phyloP scores from a whole-genome alignment of 208 protist species.

The Leishmania amazonensis region DNA sequence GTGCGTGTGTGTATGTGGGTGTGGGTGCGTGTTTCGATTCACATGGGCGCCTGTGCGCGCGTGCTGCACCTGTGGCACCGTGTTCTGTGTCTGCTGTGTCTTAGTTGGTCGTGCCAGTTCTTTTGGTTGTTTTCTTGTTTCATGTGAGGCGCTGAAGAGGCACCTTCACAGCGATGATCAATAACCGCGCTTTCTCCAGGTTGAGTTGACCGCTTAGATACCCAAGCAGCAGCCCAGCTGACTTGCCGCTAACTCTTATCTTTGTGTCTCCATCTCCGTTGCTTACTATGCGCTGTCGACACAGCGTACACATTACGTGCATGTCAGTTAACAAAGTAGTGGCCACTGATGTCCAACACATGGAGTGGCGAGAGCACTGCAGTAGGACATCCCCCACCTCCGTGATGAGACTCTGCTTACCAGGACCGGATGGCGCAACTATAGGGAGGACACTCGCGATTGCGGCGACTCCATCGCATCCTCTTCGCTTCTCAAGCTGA shows the following conservation, averaged over 20 bases:
- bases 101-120: not conserved
- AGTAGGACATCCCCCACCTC: not conserved
- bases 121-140: no score
- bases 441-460: not conserved
- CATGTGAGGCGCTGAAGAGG: not conserved
- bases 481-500: not conserved
- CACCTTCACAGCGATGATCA: not conserved
- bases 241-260: not conserved
- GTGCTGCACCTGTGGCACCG: not conserved
- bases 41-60: not conserved
- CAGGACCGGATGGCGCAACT: not conserved
- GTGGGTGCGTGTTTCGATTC: constrained; percentile 3
- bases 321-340: not conserved
- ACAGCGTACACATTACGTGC: not conserved
- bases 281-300: not conserved
- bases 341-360: not conserved
- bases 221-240: not conserved
- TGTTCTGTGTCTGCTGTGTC: not conserved
- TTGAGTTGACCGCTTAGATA: no score
- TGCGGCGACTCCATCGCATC: not conserved
- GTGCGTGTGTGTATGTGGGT: not conserved
- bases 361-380: not conserved
- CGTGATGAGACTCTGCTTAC: not conserved
- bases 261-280: not conserved
- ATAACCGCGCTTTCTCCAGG: no score